Evolutionary conservation across 805 yeast species (phyloP).

Genomic region (Kodamaea jinghongensis): DNA sequence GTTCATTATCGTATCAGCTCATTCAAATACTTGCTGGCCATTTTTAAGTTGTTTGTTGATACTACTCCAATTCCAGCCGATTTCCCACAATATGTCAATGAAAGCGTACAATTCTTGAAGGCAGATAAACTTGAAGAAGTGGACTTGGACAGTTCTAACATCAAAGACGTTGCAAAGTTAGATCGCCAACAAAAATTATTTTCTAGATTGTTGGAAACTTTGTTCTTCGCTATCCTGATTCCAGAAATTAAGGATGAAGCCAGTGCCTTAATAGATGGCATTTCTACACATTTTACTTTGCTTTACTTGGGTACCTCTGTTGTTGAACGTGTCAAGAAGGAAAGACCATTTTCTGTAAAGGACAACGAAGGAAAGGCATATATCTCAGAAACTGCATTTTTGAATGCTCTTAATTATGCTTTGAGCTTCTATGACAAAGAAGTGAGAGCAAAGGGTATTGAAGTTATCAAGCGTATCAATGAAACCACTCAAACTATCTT

Average conservation of each 20-base stretch:
- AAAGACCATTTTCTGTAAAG: slow-evolving; percentile 67
- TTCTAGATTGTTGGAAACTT: slow-evolving; percentile 59
- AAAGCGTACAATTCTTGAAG: slow-evolving; percentile 47
- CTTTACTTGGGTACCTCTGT: slow-evolving; percentile 74
- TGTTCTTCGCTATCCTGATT: slow-evolving; percentile 75
- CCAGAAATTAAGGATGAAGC: slow-evolving; percentile 74
- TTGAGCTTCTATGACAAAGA: slow-evolving; percentile 70
- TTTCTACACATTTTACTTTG: slow-evolving; percentile 77
- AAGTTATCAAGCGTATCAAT: slow-evolving; percentile 61
- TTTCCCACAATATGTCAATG: slow-evolving; percentile 42
- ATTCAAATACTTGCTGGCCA: slow-evolving; percentile 63
- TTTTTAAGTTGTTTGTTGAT: slow-evolving; percentile 67
- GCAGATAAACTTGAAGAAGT: slow-evolving; percentile 34
- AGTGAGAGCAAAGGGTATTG: slow-evolving; percentile 69
- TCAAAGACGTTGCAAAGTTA: slow-evolving; percentile 49
- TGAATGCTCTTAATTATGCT: slow-evolving; percentile 76
- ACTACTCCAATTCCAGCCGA: slow-evolving; percentile 47
- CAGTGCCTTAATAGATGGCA: slow-evolving; percentile 51
- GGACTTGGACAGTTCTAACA: slow-evolving; percentile 39
- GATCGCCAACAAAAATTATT: slow-evolving; percentile 65
- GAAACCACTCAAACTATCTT: slow-evolving; percentile 62
- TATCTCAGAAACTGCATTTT: slow-evolving; percentile 65
- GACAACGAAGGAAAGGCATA: slow-evolving; percentile 76
- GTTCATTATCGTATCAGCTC: slow-evolving; percentile 75
- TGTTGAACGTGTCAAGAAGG: slow-evolving; percentile 62